These are phyloP conservation scores for Ceratobasidium sp. DNA, from an alignment of 1,284 basidiomycete species.

Conservation along the genomic window DNA sequence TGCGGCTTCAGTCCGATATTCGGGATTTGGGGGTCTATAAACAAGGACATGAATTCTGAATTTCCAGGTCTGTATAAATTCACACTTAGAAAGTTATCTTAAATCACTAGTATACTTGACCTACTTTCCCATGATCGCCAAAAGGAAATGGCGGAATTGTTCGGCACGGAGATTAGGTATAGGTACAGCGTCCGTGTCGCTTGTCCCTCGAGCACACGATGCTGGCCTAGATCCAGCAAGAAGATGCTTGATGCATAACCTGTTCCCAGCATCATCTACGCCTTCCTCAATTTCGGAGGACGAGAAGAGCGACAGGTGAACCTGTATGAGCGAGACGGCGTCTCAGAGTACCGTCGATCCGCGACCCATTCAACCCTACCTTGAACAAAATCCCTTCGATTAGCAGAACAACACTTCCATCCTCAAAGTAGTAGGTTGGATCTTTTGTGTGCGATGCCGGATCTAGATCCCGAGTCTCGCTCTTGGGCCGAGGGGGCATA, in stretches of 20 bases:
- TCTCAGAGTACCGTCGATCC: neutral
- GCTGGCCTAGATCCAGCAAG: neutral
- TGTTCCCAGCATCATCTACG: neutral
- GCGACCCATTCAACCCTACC: neutral
- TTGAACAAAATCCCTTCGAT: conserved; percentile 4
- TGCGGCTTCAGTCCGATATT: neutral
- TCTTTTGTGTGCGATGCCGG: neutral
- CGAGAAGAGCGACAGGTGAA: neutral
- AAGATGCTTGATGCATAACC: neutral
- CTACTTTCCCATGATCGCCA: conserved; percentile 3
- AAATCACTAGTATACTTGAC: neutral
- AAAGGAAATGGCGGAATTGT: conserved; percentile 9
- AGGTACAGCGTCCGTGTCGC: neutral
- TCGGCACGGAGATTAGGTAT: neutral
- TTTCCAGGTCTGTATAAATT: neutral
- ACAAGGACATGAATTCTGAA: neutral
- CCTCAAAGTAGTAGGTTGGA: conserved; percentile 18
- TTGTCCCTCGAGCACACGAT: neutral
- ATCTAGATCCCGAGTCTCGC: neutral
- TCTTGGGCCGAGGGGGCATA: neutral
- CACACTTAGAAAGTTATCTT: neutral
- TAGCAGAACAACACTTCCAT: neutral
- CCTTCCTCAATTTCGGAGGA: neutral
- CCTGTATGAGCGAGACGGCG: neutral
- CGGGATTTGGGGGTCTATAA: neutral